A percentile compares a stretch with the other conserved stretches of the same genome.
phyloP scores from a whole-genome alignment of 352 stramenopile genomes.

The Globisporangium solare region DNA sequence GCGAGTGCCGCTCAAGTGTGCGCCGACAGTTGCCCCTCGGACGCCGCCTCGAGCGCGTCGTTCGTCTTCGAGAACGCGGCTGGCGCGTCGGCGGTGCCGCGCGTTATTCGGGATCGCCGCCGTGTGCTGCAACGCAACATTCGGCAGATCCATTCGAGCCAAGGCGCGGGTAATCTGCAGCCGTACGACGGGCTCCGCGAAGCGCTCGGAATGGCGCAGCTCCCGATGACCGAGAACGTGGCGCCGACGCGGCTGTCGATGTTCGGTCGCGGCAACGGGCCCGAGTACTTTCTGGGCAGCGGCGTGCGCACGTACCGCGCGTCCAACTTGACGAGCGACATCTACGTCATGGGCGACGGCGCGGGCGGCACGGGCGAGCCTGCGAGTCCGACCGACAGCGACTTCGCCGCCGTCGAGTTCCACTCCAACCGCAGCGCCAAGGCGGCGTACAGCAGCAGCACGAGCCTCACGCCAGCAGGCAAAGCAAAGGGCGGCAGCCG shows the following conservation, averaged over 20 bases:
- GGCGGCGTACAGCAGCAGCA: not conserved
- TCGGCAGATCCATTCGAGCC: not conserved
- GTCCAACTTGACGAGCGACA: constrained; percentile 3
- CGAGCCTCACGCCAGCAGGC: constrained; percentile 1
- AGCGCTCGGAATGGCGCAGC: constrained; percentile 2
- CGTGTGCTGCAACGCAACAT: constrained; percentile 2
- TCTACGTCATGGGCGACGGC: constrained; percentile 5
- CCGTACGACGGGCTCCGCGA: constrained; percentile 5
- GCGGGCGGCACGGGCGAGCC: not conserved
- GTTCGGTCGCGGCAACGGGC: constrained; percentile 4
- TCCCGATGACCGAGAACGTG: constrained; percentile 2
- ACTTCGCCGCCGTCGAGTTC: not conserved
- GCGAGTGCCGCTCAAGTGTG: not conserved
- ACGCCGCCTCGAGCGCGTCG: not conserved
- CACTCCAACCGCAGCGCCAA: constrained; percentile 8
- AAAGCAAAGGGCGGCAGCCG: not conserved
- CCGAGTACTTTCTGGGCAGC: constrained; percentile 7
- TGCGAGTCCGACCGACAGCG: not conserved
- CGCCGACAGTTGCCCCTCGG: constrained; percentile 1
- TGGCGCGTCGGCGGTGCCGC: not conserved
- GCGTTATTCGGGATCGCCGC: constrained; percentile 3
- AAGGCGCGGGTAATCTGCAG: not conserved
- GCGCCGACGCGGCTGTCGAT: constrained; percentile 4
- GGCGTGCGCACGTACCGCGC: constrained; percentile 1
- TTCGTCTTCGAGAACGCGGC: not conserved